Base-by-base conservation (phyloP, 805 yeast genomes). In the Scheffersomyces ergatensis region DNA sequence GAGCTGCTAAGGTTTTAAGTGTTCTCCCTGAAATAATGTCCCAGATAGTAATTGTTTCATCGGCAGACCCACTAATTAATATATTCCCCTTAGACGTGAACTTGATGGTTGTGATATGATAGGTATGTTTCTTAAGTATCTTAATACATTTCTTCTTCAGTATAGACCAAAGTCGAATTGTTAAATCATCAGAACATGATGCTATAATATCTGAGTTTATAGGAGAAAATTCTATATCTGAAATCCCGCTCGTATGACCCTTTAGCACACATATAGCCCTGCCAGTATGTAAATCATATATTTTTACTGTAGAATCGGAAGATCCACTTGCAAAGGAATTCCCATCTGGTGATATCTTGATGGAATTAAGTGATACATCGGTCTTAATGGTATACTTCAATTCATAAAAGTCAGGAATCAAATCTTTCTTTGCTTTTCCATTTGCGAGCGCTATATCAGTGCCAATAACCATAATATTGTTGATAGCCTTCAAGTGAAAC, bases 41-140 rank as follows among this genome's bases (percentile, higher is more conserved):
- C 99, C 99, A 92, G 2, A 92, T 74, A 38, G 90, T 76, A 13
- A 93, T 82, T 38, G 92, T 88, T 57, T 92, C 98, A 61, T 92
- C 99, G 37, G 93, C 79, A 1, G 95, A 80, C 0, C 96, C 95
- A 33, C 90, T 78, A 18, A 86, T 80, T 13, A 93, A 58, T 17
- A 93, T 60, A 46, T 88, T 86, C 0, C 97, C 96, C 57, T 83
- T 83, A 30, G 70, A 60, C 47, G 80, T 85, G 66, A 82, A 92
- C 38, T 72, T 72, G 4, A 89, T 62, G n/a, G 84, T 70, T 1
- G 87, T 82, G 9, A 89, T 87, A 43, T 88, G 92, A 47, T 82
- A 92, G 0, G 96, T 88, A 55, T 92, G 99, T 5, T 95, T 90
- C 37, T 73, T 67, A 24, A 89, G 62, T 5, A 76, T 60, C 38